phyloP scores from a whole-genome alignment of 768 basidiomycete species.

The Termitomyces sp. region DNA sequence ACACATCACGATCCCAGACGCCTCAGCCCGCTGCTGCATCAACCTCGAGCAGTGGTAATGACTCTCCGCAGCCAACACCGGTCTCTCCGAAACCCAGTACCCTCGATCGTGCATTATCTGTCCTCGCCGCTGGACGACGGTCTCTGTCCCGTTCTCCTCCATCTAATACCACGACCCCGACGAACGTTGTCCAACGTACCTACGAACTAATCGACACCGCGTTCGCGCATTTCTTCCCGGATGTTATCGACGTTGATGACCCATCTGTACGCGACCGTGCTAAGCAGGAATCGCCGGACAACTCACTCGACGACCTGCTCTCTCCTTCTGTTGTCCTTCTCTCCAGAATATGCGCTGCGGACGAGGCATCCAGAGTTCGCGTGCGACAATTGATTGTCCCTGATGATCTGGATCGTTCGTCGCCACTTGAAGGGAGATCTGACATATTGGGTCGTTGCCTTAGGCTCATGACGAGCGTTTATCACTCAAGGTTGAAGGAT shows the following conservation, averaged over 20 bases:
- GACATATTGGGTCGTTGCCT: constrained; percentile 79
- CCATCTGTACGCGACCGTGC: constrained; percentile 49
- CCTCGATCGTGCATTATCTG: constrained; percentile 57
- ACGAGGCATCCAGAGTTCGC: constrained; percentile 51
- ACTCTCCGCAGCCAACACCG: constrained; percentile 28
- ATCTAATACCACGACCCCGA: constrained; percentile 27
- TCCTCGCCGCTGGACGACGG: constrained; percentile 48
- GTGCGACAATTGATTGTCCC: constrained; percentile 74
- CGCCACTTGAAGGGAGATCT: constrained; percentile 66
- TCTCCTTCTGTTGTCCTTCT: constrained; percentile 76
- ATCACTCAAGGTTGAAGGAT: constrained; percentile 69
- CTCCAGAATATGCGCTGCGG: constrained; percentile 63
- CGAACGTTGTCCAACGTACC: constrained; percentile 59
- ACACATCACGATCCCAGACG: constrained; percentile 27
- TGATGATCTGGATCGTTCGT: constrained; percentile 73
- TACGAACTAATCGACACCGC: constrained; percentile 66
- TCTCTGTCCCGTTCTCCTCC: constrained; percentile 49
- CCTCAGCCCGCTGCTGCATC: constrained; percentile 25
- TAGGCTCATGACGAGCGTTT: constrained; percentile 70
- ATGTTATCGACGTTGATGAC: constrained; percentile 61
- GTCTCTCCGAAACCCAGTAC: constrained; percentile 37
- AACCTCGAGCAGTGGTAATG: constrained; percentile 33
- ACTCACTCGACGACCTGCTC: constrained; percentile 72
- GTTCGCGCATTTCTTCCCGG: constrained; percentile 64
- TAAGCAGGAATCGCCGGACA: constrained; percentile 45